Conservation (phyloP, 305 asterid species). For the Fraxinus sp. region DNA sequence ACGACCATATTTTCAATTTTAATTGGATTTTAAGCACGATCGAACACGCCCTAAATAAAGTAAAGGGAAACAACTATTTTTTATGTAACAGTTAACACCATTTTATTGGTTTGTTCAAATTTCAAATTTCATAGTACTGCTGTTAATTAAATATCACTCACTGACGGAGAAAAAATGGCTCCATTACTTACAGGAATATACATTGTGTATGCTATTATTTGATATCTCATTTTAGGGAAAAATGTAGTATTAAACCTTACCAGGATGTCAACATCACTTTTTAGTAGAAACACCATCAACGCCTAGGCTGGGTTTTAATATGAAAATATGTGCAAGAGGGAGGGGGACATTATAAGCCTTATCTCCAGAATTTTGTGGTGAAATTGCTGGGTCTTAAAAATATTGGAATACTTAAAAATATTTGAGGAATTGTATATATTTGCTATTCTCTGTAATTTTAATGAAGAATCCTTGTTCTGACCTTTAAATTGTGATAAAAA, state of each 20-base stretch:
- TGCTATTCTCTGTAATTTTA: background rate
- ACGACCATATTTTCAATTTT: no score
- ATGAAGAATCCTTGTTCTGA: background rate
- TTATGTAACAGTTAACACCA: background rate
- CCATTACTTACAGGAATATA: background rate
- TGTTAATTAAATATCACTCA: background rate
- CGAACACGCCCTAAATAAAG: background rate
- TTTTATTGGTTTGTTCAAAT: background rate
- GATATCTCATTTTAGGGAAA: background rate
- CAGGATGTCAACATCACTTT: background rate
- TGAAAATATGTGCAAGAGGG: no score
- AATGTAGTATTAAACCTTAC: background rate
- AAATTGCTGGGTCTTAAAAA: background rate
- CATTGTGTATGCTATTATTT: background rate
- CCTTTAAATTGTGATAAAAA: background rate
- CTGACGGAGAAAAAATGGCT: background rate
- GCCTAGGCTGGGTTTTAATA: no score
- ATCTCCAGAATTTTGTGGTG: background rate
- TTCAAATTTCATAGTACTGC: background rate
- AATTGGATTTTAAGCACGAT: no score
- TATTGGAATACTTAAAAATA: background rate
- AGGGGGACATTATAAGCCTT: no score
- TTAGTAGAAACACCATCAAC: no score
- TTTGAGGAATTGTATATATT: background rate
- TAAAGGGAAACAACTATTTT: background rate